Conservation (phyloP, 2,329 filamentous ascomycete genomes). For the Pseudogymnoascus sp. region DNA sequence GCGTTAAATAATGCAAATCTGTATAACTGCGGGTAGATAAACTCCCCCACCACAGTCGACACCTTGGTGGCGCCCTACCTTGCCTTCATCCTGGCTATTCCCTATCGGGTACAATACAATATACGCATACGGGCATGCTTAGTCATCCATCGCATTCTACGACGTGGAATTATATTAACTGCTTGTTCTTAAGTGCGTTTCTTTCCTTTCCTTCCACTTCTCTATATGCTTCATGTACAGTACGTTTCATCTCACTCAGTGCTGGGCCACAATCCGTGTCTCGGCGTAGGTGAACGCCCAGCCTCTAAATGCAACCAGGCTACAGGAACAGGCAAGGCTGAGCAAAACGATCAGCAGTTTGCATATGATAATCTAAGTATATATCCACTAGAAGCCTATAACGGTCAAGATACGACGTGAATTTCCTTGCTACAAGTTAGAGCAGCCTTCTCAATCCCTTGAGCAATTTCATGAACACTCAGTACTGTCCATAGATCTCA, state of each 20-base stretch:
- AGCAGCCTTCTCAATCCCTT: not conserved
- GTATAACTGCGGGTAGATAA: slow-evolving; percentile 3
- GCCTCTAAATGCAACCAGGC: not conserved
- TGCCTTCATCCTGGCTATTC: not conserved
- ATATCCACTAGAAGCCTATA: not conserved
- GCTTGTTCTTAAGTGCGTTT: not conserved
- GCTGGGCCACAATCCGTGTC: not conserved
- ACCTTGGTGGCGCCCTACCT: slow-evolving; percentile 2
- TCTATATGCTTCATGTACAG: not conserved
- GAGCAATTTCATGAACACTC: not conserved
- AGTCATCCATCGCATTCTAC: not conserved
- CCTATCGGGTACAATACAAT: not conserved
- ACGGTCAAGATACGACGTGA: not conserved
- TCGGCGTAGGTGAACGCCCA: not conserved
- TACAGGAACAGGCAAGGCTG: not conserved
- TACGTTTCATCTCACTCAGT: not conserved
- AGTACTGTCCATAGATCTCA: not conserved
- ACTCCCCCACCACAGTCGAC: not conserved
- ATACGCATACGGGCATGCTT: not conserved
- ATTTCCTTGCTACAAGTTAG: not conserved
- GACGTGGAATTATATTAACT: too few species aligned
- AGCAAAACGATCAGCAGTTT: not conserved
- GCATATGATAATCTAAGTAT: not conserved
- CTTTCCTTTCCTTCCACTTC: not conserved
- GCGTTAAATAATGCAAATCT: not conserved